Base-by-base conservation (phyloP, 2,329 filamentous ascomycete species). In the Hymenoscyphus infarciens region DNA sequence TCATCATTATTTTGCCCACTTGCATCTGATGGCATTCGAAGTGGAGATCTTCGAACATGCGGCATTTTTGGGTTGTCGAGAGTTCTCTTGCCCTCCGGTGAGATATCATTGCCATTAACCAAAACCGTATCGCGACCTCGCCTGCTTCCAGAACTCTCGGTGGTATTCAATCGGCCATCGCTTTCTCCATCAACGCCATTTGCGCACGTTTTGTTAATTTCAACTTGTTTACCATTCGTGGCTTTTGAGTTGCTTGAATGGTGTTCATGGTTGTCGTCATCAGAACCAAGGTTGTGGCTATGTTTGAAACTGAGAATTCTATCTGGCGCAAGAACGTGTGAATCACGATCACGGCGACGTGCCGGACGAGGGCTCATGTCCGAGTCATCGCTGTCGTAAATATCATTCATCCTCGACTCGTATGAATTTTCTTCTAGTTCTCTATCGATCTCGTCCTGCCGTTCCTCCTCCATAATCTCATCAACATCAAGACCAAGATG, bases 401-500 rank as follows among this genome's bases (percentile, higher is more conserved):
- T 85, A 5, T 82, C 80, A 35, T 84, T 78, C 84, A 88, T 88
- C 58, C 87, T 82, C 3, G 78, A 76, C 70, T 84, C 81, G 67
- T 83, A 87, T 19, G 45, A 52, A 25, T 77, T 73, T 31, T 78
- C 75, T 58, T 82, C 75, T 54, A 73, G 70, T 64, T 78, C 81
- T 15, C 81, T 79, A 68, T 89, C 87, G 57, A 86, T 75, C 70
- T 92, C 88, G 31, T 85, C 84, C 68, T 85, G 82, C 58, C 88
- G 83, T 68, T 92, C 88, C 65, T 94, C 86, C 72, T 95, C 91
- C 72, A 91, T 86, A 64, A 97, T 88, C 71, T 91, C 90, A 74
- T 99, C 95, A 3, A 97, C 92, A 72, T 98, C 93, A 45, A 98
- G 80, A n/a, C 95, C 95, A 33, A 99, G 81, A 78, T 99, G 95